Conservation (phyloP, 2,329 filamentous ascomycete genomes). For the Sporothrix mexicana region DNA sequence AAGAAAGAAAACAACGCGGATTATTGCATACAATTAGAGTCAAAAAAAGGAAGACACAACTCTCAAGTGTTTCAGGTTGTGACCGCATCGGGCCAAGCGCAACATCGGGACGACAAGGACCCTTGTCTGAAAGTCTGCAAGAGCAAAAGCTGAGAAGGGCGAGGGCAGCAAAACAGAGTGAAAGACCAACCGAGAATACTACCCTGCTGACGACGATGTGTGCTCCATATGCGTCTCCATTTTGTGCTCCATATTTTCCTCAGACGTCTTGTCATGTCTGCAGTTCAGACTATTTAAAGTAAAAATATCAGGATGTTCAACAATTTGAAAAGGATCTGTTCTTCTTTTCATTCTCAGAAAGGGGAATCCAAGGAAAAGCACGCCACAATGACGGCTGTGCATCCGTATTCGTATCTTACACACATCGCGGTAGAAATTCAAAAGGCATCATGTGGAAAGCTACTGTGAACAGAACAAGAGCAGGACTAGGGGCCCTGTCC, state of each 20-base stretch:
- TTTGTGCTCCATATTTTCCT: not conserved
- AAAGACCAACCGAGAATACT: not conserved
- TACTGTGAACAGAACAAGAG: not conserved
- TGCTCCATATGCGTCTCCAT: constrained; percentile 14
- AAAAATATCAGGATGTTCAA: not conserved
- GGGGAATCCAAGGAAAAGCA: not conserved
- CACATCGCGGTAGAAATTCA: not conserved
- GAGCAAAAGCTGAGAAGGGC: not conserved
- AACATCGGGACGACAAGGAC: constrained; percentile 11
- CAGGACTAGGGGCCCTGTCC: not conserved
- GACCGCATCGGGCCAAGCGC: constrained; percentile 27
- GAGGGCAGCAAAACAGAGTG: not conserved
- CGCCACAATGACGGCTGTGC: constrained; percentile 8
- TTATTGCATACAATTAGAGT: constrained; percentile 2
- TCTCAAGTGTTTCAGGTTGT: constrained; percentile 27
- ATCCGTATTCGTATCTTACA: constrained; percentile 12
- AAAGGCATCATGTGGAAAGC: not conserved
- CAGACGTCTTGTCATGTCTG: not conserved
- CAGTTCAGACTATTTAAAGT: no score
- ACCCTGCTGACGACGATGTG: constrained; percentile 7
- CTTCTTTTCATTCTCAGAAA: not conserved
- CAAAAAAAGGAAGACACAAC: not conserved
- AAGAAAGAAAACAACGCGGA: not conserved
- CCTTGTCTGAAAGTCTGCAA: constrained; percentile 2
- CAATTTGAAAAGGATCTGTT: not conserved